phyloP scores from a whole-genome alignment of 805 yeast genomes.

The Starmerella floricola region DNA sequence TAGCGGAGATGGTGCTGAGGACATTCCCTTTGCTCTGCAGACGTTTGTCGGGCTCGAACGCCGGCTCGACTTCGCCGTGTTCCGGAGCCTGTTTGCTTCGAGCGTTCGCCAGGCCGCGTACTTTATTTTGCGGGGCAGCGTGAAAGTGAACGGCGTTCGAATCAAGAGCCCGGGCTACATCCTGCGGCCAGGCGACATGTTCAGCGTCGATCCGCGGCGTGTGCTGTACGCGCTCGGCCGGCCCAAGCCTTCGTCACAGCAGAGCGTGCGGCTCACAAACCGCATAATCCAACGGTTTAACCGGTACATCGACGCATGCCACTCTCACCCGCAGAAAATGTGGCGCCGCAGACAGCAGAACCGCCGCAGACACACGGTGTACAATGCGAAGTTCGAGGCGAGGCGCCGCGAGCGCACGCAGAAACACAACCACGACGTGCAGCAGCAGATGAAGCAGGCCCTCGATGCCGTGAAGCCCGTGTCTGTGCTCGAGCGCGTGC shows the following conservation, averaged over 20 bases:
- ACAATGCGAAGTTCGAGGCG: slow-evolving; percentile 16
- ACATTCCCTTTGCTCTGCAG: slow-evolving; percentile 76
- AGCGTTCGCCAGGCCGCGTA: slow-evolving; percentile 90
- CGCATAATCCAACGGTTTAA: slow-evolving; percentile 69
- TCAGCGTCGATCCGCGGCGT: slow-evolving; percentile 71
- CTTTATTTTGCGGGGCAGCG: slow-evolving; percentile 68
- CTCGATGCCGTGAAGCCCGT: slow-evolving; percentile 29
- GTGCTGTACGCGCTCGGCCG: slow-evolving; percentile 79
- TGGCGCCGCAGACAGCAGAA: slow-evolving; percentile 32
- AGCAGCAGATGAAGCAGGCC: slow-evolving; percentile 33
- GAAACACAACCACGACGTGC: slow-evolving; percentile 37
- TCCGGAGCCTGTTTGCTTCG: slow-evolving; percentile 86
- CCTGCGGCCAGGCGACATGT: slow-evolving; percentile 73
- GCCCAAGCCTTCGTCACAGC: slow-evolving; percentile 59
- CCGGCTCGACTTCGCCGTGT: slow-evolving; percentile 78
- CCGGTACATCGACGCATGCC: slow-evolving; percentile 49
- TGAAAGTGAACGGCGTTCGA: slow-evolving; percentile 69
- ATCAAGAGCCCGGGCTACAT: slow-evolving; percentile 71
- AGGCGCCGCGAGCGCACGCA: slow-evolving; percentile 21
- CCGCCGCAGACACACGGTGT: slow-evolving; percentile 22
- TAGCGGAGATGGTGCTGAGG: slow-evolving; percentile 32
- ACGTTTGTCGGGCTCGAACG: slow-evolving; percentile 81
- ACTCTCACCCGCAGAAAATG: slow-evolving; percentile 42
- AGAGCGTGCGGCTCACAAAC: slow-evolving; percentile 58
- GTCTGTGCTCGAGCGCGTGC: slow-evolving; percentile 25